These are phyloP conservation scores for Knufia petricola DNA, from an alignment of 2,329 filamentous ascomycete species.

Conservation along the genomic window DNA sequence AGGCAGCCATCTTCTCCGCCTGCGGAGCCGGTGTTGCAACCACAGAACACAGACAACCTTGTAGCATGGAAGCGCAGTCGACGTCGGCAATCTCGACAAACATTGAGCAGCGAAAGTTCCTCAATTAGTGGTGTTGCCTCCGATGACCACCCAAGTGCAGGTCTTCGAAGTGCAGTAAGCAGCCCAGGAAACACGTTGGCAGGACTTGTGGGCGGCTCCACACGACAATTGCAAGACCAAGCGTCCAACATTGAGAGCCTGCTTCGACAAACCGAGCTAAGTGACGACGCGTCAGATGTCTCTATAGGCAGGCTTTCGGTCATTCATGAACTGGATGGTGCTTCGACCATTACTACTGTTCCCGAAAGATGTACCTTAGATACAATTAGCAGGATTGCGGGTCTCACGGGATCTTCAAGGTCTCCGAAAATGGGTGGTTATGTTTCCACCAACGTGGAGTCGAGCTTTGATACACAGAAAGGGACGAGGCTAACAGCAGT, in stretches of 20 bases:
- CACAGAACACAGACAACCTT: neutral
- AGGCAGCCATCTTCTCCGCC: neutral
- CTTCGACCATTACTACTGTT: neutral
- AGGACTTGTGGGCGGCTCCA: too few relatives aligned
- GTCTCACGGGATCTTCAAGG: too few relatives aligned
- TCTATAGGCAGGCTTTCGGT: neutral
- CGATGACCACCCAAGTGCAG: neutral
- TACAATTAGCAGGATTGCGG: too few relatives aligned
- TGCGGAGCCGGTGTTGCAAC: neutral
- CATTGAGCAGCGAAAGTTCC: neutral
- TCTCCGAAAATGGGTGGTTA: too few relatives aligned
- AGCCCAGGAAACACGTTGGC: neutral
- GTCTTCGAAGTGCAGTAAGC: neutral
- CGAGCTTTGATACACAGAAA: too few relatives aligned
- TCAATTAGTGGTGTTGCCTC: neutral
- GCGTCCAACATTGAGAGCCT: neutral
- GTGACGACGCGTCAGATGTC: neutral
- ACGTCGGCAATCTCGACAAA: neutral
- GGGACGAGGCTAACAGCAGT: too few relatives aligned
- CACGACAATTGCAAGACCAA: neutral
- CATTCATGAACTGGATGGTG: conserved; percentile 7
- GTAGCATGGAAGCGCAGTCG: conserved; percentile 1
- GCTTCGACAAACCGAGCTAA: neutral
- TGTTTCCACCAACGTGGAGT: too few relatives aligned
- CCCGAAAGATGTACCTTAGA: neutral